Percentiles rank a stretch among this genome's conserved stretches.
phyloP scores from a whole-genome alignment of 2,329 filamentous ascomycete species.

The Colletotrichum sansevieriae region DNA sequence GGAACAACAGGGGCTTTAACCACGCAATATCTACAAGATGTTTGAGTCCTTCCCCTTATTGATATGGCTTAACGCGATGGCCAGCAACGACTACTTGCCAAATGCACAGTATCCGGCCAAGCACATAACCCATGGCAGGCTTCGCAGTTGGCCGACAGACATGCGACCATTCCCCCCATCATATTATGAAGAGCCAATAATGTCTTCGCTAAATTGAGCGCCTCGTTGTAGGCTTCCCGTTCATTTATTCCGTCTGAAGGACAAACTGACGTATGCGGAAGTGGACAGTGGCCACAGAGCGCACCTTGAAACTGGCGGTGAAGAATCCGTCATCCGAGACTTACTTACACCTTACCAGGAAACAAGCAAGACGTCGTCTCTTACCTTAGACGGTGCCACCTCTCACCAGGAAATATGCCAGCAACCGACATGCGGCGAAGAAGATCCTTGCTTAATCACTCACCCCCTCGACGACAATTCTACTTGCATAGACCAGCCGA shows the following conservation, averaged over 20 bases:
- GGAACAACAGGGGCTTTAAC: too few relatives aligned
- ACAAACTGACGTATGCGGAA: conserved; percentile 22
- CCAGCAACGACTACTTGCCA: neutral
- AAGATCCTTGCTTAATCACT: neutral
- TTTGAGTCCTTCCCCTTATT: neutral
- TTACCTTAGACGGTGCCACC: conserved; percentile 5
- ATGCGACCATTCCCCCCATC: conserved; percentile 46
- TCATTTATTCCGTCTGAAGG: neutral
- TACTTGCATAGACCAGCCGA: neutral
- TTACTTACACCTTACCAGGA: conserved; percentile 7
- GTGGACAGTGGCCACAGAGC: conserved; percentile 24
- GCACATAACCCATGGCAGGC: conserved; percentile 2
- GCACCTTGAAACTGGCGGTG: conserved; percentile 31
- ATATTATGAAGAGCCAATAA: conserved; percentile 18
- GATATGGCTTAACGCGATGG: too few relatives aligned
- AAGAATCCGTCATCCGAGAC: conserved; percentile 14
- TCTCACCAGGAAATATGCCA: neutral
- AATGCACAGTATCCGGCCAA: neutral
- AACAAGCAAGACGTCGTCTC: neutral
- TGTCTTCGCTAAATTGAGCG: conserved; percentile 2
- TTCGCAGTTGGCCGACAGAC: conserved; percentile 44
- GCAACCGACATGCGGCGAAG: neutral
- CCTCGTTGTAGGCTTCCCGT: conserved; percentile 1
- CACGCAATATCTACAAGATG: neutral
- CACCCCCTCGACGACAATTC: neutral